Evolutionary conservation across 2,329 filamentous ascomycete genomes (phyloP).

Genomic region (Colletotrichum graminicola): DNA sequence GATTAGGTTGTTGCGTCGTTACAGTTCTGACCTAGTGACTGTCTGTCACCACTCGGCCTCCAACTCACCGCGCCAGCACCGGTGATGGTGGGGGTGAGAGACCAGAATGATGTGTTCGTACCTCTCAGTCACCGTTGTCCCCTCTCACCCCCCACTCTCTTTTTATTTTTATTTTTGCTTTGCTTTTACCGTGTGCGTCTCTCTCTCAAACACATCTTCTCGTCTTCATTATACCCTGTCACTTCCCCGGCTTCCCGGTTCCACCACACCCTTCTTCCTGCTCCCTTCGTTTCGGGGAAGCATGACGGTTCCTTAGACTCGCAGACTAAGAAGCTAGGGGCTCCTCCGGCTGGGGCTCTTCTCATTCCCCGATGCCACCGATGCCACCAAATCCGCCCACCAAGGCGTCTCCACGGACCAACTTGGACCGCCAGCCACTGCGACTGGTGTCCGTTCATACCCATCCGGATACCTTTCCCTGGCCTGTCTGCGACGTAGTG

Average conservation of each 20-base stretch:
- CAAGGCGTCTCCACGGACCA: conserved; percentile 27
- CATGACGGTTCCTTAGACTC: conserved; percentile 35
- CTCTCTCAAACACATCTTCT: background rate
- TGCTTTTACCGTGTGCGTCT: background rate
- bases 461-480: background rate
- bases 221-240: background rate
- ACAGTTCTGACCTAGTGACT: background rate
- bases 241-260: conserved; percentile 39
- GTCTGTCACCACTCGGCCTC: background rate
- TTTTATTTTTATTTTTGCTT: background rate
- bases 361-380: conserved; percentile 34
- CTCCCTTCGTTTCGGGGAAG: conserved; percentile 41
- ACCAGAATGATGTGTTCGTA: conserved; percentile 3
- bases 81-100: background rate
- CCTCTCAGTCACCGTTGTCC: background rate
- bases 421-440: conserved; percentile 21
- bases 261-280: conserved; percentile 29
- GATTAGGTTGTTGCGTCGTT: conserved; percentile 7
- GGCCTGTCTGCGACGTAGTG: background rate
- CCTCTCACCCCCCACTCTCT: background rate
- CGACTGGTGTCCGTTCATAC: conserved; percentile 16
- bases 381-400: conserved; percentile 15
- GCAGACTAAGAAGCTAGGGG: conserved; percentile 31
- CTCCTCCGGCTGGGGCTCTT: conserved; percentile 37
- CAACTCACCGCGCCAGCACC: background rate